Conservation (phyloP, 1,284 basidiomycete species). For the Papiliotrema laurentii region DNA sequence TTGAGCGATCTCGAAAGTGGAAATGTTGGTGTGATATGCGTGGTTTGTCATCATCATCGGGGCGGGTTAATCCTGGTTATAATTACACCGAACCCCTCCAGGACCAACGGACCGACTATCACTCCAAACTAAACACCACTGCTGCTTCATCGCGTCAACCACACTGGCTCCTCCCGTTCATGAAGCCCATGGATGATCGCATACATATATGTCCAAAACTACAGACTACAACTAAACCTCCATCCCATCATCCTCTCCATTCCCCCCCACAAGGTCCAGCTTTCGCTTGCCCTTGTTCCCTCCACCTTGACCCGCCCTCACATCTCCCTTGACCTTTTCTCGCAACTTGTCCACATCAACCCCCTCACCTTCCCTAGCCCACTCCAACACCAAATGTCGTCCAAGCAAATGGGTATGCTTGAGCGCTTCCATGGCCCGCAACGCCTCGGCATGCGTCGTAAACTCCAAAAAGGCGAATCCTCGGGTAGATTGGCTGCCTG, state of each 20-base stretch:
- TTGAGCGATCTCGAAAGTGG: too few species aligned
- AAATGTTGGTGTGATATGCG: too few species aligned
- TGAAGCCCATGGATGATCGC: background rate
- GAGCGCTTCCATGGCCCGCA: constrained; percentile 75
- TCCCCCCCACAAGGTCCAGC: constrained; percentile 32
- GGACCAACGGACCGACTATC: background rate
- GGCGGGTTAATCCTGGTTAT: too few species aligned
- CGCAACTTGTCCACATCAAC: constrained; percentile 64
- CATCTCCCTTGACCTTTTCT: constrained; percentile 58
- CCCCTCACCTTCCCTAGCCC: constrained; percentile 73
- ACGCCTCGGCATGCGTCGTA: constrained; percentile 76
- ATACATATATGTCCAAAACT: background rate
- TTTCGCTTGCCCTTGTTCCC: constrained; percentile 39
- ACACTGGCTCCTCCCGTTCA: background rate
- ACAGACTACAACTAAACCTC: background rate
- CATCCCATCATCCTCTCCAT: constrained; percentile 30
- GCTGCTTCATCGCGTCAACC: too few species aligned
- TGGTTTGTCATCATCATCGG: too few species aligned
- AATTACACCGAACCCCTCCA: background rate
- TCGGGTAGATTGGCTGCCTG: constrained; percentile 50
- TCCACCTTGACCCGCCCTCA: constrained; percentile 25
- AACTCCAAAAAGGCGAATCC: constrained; percentile 98
- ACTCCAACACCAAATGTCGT: constrained; percentile 87
- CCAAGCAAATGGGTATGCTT: constrained; percentile 94
- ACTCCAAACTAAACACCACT: too few species aligned